A percentile compares a stretch with the other conserved stretches of the same genome.
Evolutionary conservation across 225 moss, liverwort and hornwort species (phyloP).

Genomic region (Bryoerythrophyllum caledonicum): DNA sequence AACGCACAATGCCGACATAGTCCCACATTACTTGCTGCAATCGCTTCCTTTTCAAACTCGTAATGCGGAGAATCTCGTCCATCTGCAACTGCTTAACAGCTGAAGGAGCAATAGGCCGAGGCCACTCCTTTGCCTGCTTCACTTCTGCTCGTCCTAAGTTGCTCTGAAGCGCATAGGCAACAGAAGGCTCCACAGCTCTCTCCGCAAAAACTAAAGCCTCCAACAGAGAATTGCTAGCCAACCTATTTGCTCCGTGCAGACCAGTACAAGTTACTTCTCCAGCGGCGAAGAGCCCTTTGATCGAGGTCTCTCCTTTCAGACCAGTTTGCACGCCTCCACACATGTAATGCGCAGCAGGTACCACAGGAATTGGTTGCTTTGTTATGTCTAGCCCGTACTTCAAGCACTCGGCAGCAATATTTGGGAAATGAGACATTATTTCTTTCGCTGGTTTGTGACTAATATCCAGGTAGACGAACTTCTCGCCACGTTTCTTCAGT

Average conservation of each 20-base stretch:
- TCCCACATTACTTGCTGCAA: constrained; percentile 98
- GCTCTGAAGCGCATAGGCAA: constrained; percentile 72
- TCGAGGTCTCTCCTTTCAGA: constrained; percentile 84
- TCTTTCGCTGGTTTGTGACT: constrained; percentile 86
- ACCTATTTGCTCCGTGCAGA: constrained; percentile 92
- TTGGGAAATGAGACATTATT: constrained; percentile 90
- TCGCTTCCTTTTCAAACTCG: constrained; percentile 68
- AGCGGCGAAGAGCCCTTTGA: constrained; percentile 87
- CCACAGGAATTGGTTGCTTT: constrained; percentile 88
- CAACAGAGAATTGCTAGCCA: constrained; percentile 93
- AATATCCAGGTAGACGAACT: constrained; percentile 87
- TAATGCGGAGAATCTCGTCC: constrained; percentile 64
- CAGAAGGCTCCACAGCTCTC: constrained; percentile 93
- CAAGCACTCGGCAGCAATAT: constrained; percentile 90
- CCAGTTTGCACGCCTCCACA: constrained; percentile 99
- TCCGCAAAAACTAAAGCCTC: constrained; percentile 99
- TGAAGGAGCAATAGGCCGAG: constrained; percentile 58
- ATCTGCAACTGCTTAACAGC: constrained; percentile 38
- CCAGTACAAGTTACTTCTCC: constrained; percentile 99
- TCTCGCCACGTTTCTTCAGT: constrained; percentile 86
- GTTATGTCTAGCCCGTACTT: constrained; percentile 96
- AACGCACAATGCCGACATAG: constrained; percentile 97
- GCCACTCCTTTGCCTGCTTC: constrained; percentile 86
- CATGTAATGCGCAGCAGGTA: constrained; percentile 99
- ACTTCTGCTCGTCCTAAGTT: constrained; percentile 74